These are phyloP conservation scores for Leccinum pallidistipes DNA, from an alignment of 1,284 basidiomycete genomes.

Conservation along the genomic window DNA sequence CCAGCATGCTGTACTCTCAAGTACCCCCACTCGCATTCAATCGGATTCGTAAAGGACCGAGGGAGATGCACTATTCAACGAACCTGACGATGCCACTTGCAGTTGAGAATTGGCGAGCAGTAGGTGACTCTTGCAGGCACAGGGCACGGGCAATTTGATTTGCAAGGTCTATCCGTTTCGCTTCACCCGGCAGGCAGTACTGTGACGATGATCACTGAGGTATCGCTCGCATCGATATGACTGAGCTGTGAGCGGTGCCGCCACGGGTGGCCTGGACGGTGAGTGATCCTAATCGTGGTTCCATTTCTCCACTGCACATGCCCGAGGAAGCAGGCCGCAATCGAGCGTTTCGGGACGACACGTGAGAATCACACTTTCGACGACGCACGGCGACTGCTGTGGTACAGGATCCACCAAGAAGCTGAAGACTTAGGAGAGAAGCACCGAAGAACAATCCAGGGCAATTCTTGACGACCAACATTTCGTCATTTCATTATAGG, in stretches of 20 bases:
- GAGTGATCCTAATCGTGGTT: constrained; percentile 23
- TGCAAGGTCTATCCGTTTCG: not conserved
- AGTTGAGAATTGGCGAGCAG: not conserved
- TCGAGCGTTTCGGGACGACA: constrained; percentile 9
- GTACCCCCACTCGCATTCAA: constrained; percentile 1
- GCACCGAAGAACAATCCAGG: constrained; percentile 29
- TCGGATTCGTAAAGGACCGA: constrained; percentile 9
- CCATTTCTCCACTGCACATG: constrained; percentile 17
- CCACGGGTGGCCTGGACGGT: constrained; percentile 6
- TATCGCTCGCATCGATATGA: not conserved
- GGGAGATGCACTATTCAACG: not conserved
- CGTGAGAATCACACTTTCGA: constrained; percentile 21
- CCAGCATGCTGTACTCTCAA: constrained; percentile 4
- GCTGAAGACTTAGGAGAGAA: constrained; percentile 30
- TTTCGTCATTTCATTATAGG: constrained; percentile 32
- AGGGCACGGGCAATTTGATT: not conserved
- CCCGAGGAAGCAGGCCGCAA: constrained; percentile 9
- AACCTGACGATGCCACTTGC: not conserved
- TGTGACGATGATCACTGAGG: constrained; percentile 6
- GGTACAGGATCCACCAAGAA: constrained; percentile 28
- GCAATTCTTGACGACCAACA: constrained; percentile 13
- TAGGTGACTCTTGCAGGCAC: not conserved
- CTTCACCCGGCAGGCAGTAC: not conserved
- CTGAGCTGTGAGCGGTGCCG: constrained; percentile 11
- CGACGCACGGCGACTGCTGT: constrained; percentile 22